phyloP scores from a whole-genome alignment of 164 flowering plant species.

The Umbellularia californica region DNA sequence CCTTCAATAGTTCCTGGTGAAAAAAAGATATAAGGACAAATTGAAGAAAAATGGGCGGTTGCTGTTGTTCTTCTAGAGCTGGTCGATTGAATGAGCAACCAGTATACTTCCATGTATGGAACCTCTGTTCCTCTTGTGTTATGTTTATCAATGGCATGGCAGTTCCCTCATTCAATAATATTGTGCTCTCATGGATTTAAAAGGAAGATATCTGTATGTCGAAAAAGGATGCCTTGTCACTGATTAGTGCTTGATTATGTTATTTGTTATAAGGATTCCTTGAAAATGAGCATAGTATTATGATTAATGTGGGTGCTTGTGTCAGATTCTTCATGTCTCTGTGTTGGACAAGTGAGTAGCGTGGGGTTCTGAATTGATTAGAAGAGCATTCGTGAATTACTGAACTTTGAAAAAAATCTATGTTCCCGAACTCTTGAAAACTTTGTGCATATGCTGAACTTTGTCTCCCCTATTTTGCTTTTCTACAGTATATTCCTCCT shows the following conservation, averaged over 20 bases:
- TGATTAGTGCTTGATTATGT: neutral
- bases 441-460: too few species aligned
- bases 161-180: neutral
- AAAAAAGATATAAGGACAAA: constrained; percentile 14
- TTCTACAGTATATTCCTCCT: too few species aligned
- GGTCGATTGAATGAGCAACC: constrained; percentile 52
- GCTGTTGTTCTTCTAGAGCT: constrained; percentile 45
- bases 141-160: neutral
- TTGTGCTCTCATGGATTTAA: neutral
- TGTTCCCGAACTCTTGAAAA: too few species aligned
- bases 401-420: too few species aligned
- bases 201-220: neutral
- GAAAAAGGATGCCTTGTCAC: neutral
- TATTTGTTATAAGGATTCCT: too few species aligned
- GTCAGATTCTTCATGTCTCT: neutral
- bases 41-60: constrained; percentile 64
- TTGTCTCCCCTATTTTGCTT: too few species aligned
- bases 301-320: neutral
- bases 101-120: constrained; percentile 68
- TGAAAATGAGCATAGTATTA: too few species aligned
- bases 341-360: neutral
- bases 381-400: neutral
- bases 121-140: neutral
- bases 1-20: constrained; percentile 13
- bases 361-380: neutral